Evolutionary conservation across 1,284 basidiomycete genomes (phyloP), one percentile per base, ranked within the genome.

Genomic region (Amylostereum areolatum): DNA sequence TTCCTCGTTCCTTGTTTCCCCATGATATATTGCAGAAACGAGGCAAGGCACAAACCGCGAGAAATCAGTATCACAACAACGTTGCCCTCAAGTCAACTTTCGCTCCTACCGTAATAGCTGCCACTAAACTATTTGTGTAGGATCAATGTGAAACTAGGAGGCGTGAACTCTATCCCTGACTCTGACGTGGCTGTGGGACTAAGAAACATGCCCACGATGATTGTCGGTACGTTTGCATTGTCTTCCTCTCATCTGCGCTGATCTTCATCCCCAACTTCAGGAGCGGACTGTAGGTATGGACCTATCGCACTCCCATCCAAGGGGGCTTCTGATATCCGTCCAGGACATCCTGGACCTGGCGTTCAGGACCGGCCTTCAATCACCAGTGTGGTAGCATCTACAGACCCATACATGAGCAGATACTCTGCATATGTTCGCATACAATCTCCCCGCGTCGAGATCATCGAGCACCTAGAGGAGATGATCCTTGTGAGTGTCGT

Each of bases 331-430:
- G 18, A 78, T 40, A 73, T 73, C 0, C 78, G 80, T 56, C 76
- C 78, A 2, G 64, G 71, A 3, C 78, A 80, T 52, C 72, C 77
- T 2, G 68, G 67, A 0, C 71, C 77, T 25, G 74, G 76, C 0
- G 52, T 65, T 2, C 48, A 40, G 2, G 49, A 55, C 6, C 62
- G 69, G 12, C 81, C 81, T 0, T 83, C 81, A 0, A 68, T 81
- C 3, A 66, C 78, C 0, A 67, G 72, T n/a, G 53, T 83, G 0
- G 80, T 82, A 0, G 76, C 70, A 4, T 81, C 78, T 0, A 62
- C 69, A 12, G 75, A 83, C 48, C 24, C 8, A 3, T 46, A 57
- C 4, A 72, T 66, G 0, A 66, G 63, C 1, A 59, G 59, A 35
- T 76, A 77, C 51, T 60, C 59, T 1, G 68, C 71, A 1, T 57